A percentile compares a stretch with the other conserved stretches of the same genome.
phyloP scores from a whole-genome alignment of 768 basidiomycete genomes.

The Dacryopinax spathularia region DNA sequence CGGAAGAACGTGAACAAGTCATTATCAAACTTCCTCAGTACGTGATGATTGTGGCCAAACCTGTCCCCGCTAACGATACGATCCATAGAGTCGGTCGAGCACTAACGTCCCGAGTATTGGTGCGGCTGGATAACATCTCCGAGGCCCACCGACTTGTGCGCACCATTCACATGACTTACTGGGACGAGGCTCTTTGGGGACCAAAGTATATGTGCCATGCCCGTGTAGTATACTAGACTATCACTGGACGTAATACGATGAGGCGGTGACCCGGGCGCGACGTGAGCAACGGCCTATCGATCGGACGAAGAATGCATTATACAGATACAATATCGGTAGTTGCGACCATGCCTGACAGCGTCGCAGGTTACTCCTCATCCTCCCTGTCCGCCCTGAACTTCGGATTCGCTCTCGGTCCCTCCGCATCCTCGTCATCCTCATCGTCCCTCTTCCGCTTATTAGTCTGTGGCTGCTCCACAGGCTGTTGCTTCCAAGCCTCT shows the following conservation, averaged over 20 bases:
- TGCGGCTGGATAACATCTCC: constrained; percentile 41
- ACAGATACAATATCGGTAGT: neutral
- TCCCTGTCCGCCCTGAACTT: constrained; percentile 18
- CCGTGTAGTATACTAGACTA: constrained; percentile 34
- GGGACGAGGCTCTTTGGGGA: constrained; percentile 25
- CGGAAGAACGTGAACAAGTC: constrained; percentile 3
- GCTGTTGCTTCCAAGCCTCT: constrained; percentile 58
- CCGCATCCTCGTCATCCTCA: constrained; percentile 18
- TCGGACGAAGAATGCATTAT: neutral
- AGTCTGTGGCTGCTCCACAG: constrained; percentile 10
- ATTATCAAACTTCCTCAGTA: neutral
- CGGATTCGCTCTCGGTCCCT: constrained; percentile 10
- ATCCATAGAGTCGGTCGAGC: neutral
- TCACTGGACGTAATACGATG: neutral
- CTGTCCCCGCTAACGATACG: neutral
- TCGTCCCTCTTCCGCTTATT: constrained; percentile 18
- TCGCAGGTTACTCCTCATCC: constrained; percentile 8
- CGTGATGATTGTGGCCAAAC: neutral
- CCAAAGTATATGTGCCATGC: constrained; percentile 35
- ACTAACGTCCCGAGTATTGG: constrained; percentile 20
- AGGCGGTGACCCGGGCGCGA: too few species aligned
- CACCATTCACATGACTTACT: constrained; percentile 43
- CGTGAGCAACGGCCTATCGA: neutral
- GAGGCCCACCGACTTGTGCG: constrained; percentile 61
- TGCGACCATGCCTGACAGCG: neutral